A percentile compares a stretch with the other conserved stretches of the same genome.
Conservation (phyloP, 768 basidiomycete species). For the Mycena leptocephala region DNA sequence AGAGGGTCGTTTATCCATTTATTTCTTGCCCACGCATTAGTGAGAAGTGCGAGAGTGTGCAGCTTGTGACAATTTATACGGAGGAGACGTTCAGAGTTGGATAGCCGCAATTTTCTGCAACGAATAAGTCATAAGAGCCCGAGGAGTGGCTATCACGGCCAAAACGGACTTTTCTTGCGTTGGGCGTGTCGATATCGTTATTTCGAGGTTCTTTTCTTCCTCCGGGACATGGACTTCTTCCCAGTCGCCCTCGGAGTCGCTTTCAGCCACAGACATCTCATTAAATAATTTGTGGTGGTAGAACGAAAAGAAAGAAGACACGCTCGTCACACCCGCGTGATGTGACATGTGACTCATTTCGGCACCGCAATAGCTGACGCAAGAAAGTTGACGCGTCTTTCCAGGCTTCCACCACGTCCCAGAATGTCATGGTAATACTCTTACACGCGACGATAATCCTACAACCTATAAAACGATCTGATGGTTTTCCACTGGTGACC, state of each 20-base stretch:
- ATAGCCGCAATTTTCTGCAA: conserved; percentile 64
- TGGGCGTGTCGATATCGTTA: conserved; percentile 72
- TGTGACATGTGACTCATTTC: conserved; percentile 20
- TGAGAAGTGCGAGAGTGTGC: conserved; percentile 88
- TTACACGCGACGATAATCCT: not conserved
- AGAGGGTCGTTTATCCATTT: conserved; percentile 87
- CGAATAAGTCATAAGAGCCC: conserved; percentile 24
- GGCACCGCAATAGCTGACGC: not conserved
- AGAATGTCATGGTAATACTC: not conserved
- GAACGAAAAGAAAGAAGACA: not conserved
- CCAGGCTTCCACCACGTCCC: no score
- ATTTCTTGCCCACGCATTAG: conserved; percentile 84
- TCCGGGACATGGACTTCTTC: conserved; percentile 81
- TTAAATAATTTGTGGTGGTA: conserved; percentile 11
- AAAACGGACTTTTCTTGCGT: conserved; percentile 65
- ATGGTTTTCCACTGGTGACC: conserved; percentile 52
- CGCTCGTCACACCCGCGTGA: conserved; percentile 1
- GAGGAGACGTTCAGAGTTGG: conserved; percentile 79
- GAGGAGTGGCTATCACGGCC: conserved; percentile 17
- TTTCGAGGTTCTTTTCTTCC: conserved; percentile 74
- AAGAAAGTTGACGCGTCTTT: no score
- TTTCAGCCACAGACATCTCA: conserved; percentile 51
- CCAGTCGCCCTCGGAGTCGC: conserved; percentile 86
- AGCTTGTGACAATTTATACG: conserved; percentile 91
- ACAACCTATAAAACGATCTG: conserved; percentile 36